Evolutionary conservation across 306 rosid species (phyloP).

Genomic region (Mucuna pruriens): DNA sequence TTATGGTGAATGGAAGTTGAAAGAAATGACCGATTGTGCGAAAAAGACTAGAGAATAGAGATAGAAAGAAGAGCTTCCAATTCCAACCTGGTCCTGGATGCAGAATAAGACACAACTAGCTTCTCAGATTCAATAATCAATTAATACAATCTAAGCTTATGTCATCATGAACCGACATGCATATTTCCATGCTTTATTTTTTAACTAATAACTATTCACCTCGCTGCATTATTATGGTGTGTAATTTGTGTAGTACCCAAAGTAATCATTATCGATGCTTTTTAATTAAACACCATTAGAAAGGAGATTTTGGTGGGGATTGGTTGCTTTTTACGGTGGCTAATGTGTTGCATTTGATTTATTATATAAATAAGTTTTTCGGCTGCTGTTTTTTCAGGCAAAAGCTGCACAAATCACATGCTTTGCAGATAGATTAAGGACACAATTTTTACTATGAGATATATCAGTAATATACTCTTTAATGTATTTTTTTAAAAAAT

Average conservation of each 20-base stretch:
- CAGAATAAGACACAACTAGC: constrained; percentile 37
- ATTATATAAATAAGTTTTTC: constrained; percentile 28
- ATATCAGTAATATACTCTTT: too few relatives aligned
- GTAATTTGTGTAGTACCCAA: not conserved
- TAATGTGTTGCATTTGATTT: constrained; percentile 31
- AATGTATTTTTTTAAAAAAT: too few relatives aligned
- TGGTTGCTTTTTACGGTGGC: constrained; percentile 22
- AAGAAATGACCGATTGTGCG: constrained; percentile 21
- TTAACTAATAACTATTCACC: not conserved
- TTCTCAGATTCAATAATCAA: constrained; percentile 5
- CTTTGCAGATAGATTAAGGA: not conserved
- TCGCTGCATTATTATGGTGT: constrained; percentile 17
- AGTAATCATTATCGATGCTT: constrained; percentile 1
- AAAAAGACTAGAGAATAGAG: constrained; percentile 27
- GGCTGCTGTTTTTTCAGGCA: constrained; percentile 15
- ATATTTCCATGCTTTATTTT: too few relatives aligned
- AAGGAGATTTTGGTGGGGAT: not conserved
- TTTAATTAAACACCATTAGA: not conserved
- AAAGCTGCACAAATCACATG: constrained; percentile 53
- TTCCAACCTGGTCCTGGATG: constrained; percentile 32
- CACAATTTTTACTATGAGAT: too few relatives aligned
- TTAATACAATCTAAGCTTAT: constrained; percentile 24
- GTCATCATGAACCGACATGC: constrained; percentile 62
- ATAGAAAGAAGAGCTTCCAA: not conserved
- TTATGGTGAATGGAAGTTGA: constrained; percentile 3